Percentiles rank a stretch among this genome's conserved stretches.
phyloP scores from a whole-genome alignment of 2,329 filamentous ascomycete genomes.

The Diaporthe australafricana region DNA sequence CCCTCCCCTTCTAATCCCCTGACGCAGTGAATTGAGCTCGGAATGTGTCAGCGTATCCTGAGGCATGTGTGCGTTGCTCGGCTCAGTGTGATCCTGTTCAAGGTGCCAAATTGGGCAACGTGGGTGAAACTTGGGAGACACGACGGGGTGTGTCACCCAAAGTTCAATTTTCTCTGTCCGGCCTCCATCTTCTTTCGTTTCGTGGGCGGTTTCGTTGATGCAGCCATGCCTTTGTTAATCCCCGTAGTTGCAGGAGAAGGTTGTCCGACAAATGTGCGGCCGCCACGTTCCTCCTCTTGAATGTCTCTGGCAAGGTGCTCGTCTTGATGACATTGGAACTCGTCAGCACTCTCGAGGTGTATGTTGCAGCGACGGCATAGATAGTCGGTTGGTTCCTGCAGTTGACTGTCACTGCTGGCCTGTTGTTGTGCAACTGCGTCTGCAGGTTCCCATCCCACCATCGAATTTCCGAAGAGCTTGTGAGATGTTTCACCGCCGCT shows the following conservation, averaged over 20 bases:
- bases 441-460: slow-evolving; percentile 20
- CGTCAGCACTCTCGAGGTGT: slow-evolving; percentile 66
- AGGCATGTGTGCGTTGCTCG: not conserved
- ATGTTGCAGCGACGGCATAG: slow-evolving; percentile 75
- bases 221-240: slow-evolving; percentile 47
- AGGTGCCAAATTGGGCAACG: not conserved
- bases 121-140: slow-evolving; percentile 16
- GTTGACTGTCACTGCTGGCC: slow-evolving; percentile 43
- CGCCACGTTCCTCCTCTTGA: slow-evolving; percentile 72
- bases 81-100: not conserved
- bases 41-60: not conserved
- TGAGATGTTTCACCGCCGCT: slow-evolving; percentile 42
- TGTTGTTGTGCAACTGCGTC: slow-evolving; percentile 39
- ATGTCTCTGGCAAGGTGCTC: slow-evolving; percentile 96
- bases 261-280: slow-evolving; percentile 55
- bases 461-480: slow-evolving; percentile 36
- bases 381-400: slow-evolving; percentile 52
- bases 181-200: slow-evolving; percentile 61
- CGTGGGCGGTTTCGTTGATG: slow-evolving; percentile 54
- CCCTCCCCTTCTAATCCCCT: not conserved
- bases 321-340: slow-evolving; percentile 82
- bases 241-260: slow-evolving; percentile 48
- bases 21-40: not conserved
- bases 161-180: slow-evolving; percentile 70
- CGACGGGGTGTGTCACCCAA: slow-evolving; percentile 57